These are phyloP conservation scores for Sapria himalayana DNA, from an alignment of 345 rosid species.

Conservation along the genomic window DNA sequence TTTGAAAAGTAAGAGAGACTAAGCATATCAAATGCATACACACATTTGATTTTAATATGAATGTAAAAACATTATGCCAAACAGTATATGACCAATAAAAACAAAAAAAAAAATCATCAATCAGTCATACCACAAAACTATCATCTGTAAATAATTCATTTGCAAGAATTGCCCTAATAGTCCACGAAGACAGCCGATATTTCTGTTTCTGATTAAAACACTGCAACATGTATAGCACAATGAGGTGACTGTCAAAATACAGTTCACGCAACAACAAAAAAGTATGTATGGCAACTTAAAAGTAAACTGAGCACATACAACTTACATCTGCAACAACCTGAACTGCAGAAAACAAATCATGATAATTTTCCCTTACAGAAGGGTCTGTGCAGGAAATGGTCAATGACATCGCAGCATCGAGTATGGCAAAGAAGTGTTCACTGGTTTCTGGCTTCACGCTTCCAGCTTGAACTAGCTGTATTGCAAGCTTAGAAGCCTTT, in stretches of 20 bases:
- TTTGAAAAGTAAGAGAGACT: too few species aligned
- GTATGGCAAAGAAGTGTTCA: slow-evolving; percentile 46
- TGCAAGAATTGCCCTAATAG: slow-evolving; percentile 57
- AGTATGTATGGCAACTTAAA: background rate
- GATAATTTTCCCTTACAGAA: slow-evolving; percentile 43
- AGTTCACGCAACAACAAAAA: background rate
- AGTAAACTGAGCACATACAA: background rate
- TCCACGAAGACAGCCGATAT: slow-evolving; percentile 50
- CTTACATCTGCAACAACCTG: slow-evolving; percentile 66
- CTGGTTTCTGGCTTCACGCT: slow-evolving; percentile 72
- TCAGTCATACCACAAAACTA: slow-evolving; percentile 64
- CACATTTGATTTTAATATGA: too few species aligned
- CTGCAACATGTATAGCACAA: slow-evolving; percentile 18
- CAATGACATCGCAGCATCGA: slow-evolving; percentile 74
- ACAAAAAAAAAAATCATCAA: background rate
- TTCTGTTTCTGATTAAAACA: slow-evolving; percentile 50
- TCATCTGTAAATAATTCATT: slow-evolving; percentile 89
- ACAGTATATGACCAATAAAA: background rate
- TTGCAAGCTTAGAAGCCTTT: slow-evolving; percentile 82
- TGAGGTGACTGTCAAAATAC: slow-evolving; percentile 9
- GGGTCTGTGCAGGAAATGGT: slow-evolving; percentile 59
- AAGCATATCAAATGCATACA: too few species aligned
- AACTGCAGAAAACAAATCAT: slow-evolving; percentile 67
- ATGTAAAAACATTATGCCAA: too few species aligned
- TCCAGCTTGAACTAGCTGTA: slow-evolving; percentile 74